These are phyloP conservation scores for Porphyrellus cyaneotinctus DNA, from an alignment of 768 basidiomycete species.

Conservation along the genomic window DNA sequence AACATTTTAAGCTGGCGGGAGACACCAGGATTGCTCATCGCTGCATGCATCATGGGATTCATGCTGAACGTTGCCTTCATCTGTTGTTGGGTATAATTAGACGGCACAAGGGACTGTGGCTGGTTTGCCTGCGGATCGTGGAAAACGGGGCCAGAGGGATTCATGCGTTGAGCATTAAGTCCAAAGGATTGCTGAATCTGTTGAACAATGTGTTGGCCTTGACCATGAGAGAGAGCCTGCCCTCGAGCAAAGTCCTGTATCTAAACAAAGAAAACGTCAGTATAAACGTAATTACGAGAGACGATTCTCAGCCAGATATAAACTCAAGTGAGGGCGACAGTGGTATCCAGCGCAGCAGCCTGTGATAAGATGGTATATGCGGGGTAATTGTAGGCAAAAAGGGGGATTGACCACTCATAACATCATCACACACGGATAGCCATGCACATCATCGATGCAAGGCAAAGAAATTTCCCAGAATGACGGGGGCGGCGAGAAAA, in stretches of 20 bases:
- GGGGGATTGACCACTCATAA: conserved; percentile 19
- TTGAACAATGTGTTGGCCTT: conserved; percentile 36
- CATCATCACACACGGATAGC: conserved; percentile 10
- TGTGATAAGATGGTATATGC: conserved; percentile 16
- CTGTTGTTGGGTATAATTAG: conserved; percentile 36
- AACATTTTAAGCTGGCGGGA: conserved; percentile 43
- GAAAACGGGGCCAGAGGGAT: conserved; percentile 32
- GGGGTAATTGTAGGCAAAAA: conserved; percentile 5
- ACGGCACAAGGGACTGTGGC: conserved; percentile 30
- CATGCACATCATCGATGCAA: conserved; percentile 12
- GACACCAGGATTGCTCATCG: conserved; percentile 28
- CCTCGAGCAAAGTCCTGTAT: conserved; percentile 45
- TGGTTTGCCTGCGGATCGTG: conserved; percentile 35
- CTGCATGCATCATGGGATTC: conserved; percentile 37
- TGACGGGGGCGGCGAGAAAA: conserved; percentile 9
- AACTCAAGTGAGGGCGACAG: conserved; percentile 1
- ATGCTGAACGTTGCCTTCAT: conserved; percentile 31
- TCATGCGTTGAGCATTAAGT: conserved; percentile 34
- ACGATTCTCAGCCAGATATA: conserved; percentile 3
- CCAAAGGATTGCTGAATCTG: conserved; percentile 45
- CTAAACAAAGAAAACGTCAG: conserved; percentile 31
- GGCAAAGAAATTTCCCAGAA: conserved; percentile 16
- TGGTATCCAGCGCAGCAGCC: neutral
- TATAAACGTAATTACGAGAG: conserved; percentile 13
- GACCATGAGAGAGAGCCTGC: conserved; percentile 39